A percentile compares a stretch with the other conserved stretches of the same genome.
phyloP scores from a whole-genome alignment of 2,329 filamentous ascomycete genomes.

The Tolypocladium tropicale region DNA sequence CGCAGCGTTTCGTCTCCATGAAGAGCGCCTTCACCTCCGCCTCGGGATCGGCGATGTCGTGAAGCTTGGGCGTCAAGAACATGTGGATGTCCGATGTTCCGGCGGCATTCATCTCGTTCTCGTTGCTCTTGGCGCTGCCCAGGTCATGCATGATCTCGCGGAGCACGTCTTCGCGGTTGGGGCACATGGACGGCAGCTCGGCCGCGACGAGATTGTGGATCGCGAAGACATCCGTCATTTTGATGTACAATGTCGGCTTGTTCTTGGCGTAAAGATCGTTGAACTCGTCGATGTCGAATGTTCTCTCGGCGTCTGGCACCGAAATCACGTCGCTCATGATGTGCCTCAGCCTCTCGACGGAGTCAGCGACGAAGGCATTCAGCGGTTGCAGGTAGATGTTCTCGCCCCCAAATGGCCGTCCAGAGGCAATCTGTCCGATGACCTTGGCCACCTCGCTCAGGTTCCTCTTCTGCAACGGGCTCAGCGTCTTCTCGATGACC shows the following conservation, averaged over 20 bases:
- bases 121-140: constrained; percentile 92
- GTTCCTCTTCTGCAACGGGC: constrained; percentile 88
- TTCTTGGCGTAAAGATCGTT: constrained; percentile 95
- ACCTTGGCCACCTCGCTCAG: constrained; percentile 86
- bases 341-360: constrained; percentile 65
- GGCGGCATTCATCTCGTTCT: constrained; percentile 81
- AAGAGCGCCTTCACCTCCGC: constrained; percentile 86
- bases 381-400: constrained; percentile 93
- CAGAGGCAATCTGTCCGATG: constrained; percentile 77
- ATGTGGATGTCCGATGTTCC: constrained; percentile 84
- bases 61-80: constrained; percentile 80
- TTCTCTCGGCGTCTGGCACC: constrained; percentile 76
- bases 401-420: constrained; percentile 82
- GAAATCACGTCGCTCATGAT: constrained; percentile 72
- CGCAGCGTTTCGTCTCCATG: constrained; percentile 96
- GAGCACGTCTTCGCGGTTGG: constrained; percentile 73
- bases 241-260: constrained; percentile 97
- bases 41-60: constrained; percentile 86
- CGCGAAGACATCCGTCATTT: constrained; percentile 94
- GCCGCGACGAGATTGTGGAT: constrained; percentile 81
- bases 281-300: constrained; percentile 98
- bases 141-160: constrained; percentile 89
- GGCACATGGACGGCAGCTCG: constrained; percentile 69
- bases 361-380: constrained; percentile 82
- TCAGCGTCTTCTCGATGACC: constrained; percentile 80